Conservation (phyloP, 352 stramenopile species). For the Aphanomyces cochlioides region DNA sequence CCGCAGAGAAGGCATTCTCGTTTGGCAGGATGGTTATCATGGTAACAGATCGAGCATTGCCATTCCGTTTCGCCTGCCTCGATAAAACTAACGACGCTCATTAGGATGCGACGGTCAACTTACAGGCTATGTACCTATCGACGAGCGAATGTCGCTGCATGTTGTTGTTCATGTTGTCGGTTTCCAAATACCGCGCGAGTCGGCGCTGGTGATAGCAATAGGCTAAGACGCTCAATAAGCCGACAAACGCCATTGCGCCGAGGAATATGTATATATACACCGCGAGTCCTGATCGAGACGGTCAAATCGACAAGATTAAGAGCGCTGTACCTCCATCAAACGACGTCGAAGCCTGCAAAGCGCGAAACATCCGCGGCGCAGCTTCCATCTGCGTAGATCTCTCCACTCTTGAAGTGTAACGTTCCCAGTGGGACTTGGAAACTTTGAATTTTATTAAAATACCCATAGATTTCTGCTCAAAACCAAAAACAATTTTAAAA, state of each 20-base stretch:
- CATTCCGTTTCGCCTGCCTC: conserved; percentile 67
- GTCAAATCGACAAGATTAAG: not conserved
- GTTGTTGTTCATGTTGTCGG: conserved; percentile 81
- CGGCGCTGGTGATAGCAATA: conserved; percentile 71
- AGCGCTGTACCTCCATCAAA: conserved; percentile 13
- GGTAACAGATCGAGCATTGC: conserved; percentile 80
- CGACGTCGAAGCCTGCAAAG: not conserved
- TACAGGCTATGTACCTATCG: conserved; percentile 41
- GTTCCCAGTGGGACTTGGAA: conserved; percentile 7
- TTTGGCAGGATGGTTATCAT: conserved; percentile 81
- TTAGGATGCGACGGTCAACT: not conserved
- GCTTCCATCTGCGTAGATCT: not conserved
- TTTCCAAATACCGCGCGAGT: conserved; percentile 49
- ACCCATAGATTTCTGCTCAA: too few relatives aligned
- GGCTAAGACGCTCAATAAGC: conserved; percentile 40
- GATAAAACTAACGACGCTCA: conserved; percentile 44
- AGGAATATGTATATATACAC: conserved; percentile 75
- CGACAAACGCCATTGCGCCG: conserved; percentile 50
- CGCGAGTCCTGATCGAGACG: conserved; percentile 17
- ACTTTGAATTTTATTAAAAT: not conserved
- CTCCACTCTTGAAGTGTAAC: conserved; percentile 18
- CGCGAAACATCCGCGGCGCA: not conserved
- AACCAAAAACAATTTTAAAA: too few relatives aligned
- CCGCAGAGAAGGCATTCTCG: conserved; percentile 79
- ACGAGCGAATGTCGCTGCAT: conserved; percentile 82